Conservation (phyloP, 2,329 filamentous ascomycete species). For the Apiospora koreana region DNA sequence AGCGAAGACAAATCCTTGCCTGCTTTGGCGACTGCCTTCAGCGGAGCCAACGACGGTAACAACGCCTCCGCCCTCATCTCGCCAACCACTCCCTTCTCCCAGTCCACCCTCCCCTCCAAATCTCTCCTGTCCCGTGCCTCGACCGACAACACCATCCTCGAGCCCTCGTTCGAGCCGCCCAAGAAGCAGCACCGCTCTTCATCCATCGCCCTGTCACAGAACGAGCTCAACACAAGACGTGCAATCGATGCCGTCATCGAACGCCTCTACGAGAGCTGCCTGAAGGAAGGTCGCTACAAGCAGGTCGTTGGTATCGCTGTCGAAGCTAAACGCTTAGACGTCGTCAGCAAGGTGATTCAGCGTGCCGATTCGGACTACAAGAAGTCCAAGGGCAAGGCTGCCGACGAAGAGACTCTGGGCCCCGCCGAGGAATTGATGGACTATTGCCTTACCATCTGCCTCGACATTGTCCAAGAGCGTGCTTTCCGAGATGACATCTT, state of each 20-base stretch:
- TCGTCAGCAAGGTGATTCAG: constrained; percentile 83
- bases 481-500: constrained; percentile 82
- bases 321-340: constrained; percentile 88
- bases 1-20: constrained; percentile 52
- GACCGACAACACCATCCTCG: constrained; percentile 63
- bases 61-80: constrained; percentile 73
- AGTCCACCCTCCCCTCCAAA: constrained; percentile 90
- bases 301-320: constrained; percentile 97
- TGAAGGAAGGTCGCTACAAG: constrained; percentile 82
- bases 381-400: constrained; percentile 63
- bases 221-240: constrained; percentile 69
- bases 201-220: constrained; percentile 65
- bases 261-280: constrained; percentile 87
- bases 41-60: constrained; percentile 65
- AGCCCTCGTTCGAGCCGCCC: constrained; percentile 56
- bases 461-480: constrained; percentile 96
- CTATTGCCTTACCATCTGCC: constrained; percentile 92
- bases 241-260: constrained; percentile 84
- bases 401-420: constrained; percentile 49
- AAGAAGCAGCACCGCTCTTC: constrained; percentile 55
- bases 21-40: constrained; percentile 81
- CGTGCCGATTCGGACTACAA: constrained; percentile 87
- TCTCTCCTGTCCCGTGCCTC: constrained; percentile 87
- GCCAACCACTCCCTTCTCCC: constrained; percentile 92
- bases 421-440: constrained; percentile 93